Base-by-base conservation (phyloP, 257 asterid genomes). In the Ajuga chamaepitys region DNA sequence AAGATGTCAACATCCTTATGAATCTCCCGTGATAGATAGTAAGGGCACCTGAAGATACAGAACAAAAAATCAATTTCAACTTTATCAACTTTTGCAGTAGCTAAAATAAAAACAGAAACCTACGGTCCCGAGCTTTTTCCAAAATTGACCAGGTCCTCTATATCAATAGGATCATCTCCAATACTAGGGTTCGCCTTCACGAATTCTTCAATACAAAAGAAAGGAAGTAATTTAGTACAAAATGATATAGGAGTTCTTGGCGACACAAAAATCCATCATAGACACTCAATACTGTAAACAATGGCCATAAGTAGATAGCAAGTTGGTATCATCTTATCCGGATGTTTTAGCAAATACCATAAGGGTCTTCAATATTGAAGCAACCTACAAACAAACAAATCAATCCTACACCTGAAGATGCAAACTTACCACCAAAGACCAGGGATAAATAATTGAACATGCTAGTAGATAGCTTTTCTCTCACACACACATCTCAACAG, bases 141-240 rank as follows among this genome's bases (percentile, higher is more conserved):
- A 26, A 93, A 83, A 78, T 89, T 93, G 76, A 89, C 87, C 84
- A 93, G 72, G 78, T 93, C 99, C 82, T 93, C 99, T 66, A 93
- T 93, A 81, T 89, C 99, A 77, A 93, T 74, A 12, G 99, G 99
- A 68, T 93, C 99, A 41, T 89, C 96, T 72, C 99, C 96, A 34
- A 89, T 78, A 66, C 70, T 58, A 16, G 96, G 95, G 64, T 88
- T 89, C 57, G 18, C 78, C 80, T 81, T 81, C 79, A 78, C 77
- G 65, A 84, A 89, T 55, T 89, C 99, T 89, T 35, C 48, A 67
- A n/a, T 62, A 18, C 64, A 70, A 64, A 64, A 37, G 50, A 53
- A 48, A 47, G 47, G 52, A 72, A 73, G 59, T 35, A 6, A 34
- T 34, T 30, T n/a, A 20, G 26, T 13, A 7, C 13, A 5, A 46